A percentile compares a stretch with the other conserved stretches of the same genome.
Evolutionary conservation across 2,329 filamentous ascomycete species (phyloP).

Genomic region (Trichoderma sp.): DNA sequence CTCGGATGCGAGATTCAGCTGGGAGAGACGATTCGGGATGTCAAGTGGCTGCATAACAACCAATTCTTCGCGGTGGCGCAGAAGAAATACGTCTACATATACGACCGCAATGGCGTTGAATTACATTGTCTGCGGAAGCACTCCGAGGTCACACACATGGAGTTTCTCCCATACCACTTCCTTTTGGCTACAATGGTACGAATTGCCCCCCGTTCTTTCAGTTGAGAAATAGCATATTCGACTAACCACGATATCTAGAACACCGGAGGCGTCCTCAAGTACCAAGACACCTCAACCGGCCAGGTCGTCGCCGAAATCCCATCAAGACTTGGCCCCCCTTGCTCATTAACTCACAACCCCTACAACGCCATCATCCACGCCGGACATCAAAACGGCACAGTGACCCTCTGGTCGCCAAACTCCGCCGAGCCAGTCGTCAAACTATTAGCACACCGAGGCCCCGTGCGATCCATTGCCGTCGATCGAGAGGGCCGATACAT

Average conservation of each 20-base stretch:
- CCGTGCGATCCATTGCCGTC: conserved; percentile 80
- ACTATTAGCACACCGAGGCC: conserved; percentile 83
- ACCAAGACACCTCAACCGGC: conserved; percentile 93
- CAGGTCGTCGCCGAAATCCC: conserved; percentile 83
- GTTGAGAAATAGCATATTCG: fast-evolving
- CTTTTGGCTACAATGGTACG: conserved; percentile 81
- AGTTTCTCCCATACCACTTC: conserved; percentile 96
- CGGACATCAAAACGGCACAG: conserved; percentile 92
- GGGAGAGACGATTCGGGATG: conserved; percentile 85
- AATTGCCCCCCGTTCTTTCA: too few relatives aligned
- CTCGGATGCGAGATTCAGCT: conserved; percentile 89
- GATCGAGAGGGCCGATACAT: conserved; percentile 93
- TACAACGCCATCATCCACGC: conserved; percentile 90
- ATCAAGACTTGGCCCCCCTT: conserved; percentile 81
- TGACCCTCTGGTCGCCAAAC: conserved; percentile 96
- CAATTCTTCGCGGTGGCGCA: conserved; percentile 94
- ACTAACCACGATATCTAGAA: conserved; percentile 49
- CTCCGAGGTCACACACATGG: conserved; percentile 87
- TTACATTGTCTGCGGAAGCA: conserved; percentile 89
- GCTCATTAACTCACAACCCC: conserved; percentile 82
- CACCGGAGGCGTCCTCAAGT: conserved; percentile 82
- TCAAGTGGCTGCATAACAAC: conserved; percentile 91
- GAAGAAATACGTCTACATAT: conserved; percentile 96
- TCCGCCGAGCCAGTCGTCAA: conserved; percentile 84
- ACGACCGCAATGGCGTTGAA: conserved; percentile 88